Evolutionary conservation across 768 basidiomycete species (phyloP).

Genomic region (Hypsizygus marmoreus): DNA sequence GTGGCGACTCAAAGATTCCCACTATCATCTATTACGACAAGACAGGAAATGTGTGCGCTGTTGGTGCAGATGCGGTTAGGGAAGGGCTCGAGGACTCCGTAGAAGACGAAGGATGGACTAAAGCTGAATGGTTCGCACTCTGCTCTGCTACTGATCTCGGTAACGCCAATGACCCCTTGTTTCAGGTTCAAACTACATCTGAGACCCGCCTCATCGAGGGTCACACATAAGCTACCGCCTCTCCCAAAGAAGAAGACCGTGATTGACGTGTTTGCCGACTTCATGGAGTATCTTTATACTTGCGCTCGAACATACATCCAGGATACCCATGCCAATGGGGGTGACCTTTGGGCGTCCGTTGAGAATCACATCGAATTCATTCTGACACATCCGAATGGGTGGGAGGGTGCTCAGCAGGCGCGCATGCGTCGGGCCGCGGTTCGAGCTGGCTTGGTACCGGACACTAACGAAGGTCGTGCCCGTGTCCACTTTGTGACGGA

Average conservation of each 20-base stretch:
- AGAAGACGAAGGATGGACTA: slow-evolving; percentile 45
- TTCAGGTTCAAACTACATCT: slow-evolving; percentile 39
- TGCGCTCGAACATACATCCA: slow-evolving; percentile 46
- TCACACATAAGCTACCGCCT: too few relatives aligned
- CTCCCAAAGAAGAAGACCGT: slow-evolving; percentile 45
- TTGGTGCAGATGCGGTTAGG: slow-evolving; percentile 48
- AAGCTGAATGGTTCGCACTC: slow-evolving; percentile 44
- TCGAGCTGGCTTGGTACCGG: slow-evolving; percentile 47
- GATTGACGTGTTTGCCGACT: slow-evolving; percentile 49
- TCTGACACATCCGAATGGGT: slow-evolving; percentile 57
- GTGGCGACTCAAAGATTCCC: slow-evolving; percentile 47
- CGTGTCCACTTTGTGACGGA: slow-evolving; percentile 59
- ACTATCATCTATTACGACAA: slow-evolving; percentile 49
- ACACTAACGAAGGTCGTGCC: slow-evolving; percentile 34
- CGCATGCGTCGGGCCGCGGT: slow-evolving; percentile 54
- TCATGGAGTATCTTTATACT: slow-evolving; percentile 45
- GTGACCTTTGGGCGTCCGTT: slow-evolving; percentile 41
- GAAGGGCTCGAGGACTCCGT: slow-evolving; percentile 40
- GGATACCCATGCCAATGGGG: slow-evolving; percentile 46
- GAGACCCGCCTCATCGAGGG: too few relatives aligned
- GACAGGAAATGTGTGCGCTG: slow-evolving; percentile 36
- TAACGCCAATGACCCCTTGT: not conserved
- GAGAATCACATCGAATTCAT: slow-evolving; percentile 43
- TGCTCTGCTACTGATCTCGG: slow-evolving; percentile 18
- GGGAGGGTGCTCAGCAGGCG: slow-evolving; percentile 56